These are phyloP conservation scores for Plasmodium malariae DNA, from an alignment of 169 alveolate genomes.

Conservation along the genomic window DNA sequence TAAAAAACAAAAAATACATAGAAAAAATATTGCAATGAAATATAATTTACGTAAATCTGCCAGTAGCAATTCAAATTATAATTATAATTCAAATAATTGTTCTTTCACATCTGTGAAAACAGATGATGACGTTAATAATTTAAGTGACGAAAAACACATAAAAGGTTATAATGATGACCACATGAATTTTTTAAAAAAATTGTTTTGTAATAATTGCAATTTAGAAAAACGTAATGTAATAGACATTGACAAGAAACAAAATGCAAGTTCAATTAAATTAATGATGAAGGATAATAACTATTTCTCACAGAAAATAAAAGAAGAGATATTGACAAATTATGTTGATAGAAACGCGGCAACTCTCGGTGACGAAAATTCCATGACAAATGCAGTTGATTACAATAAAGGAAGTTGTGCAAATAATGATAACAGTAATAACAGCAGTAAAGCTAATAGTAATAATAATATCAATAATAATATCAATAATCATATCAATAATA, in stretches of 20 bases:
- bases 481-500: not conserved
- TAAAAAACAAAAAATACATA: slow-evolving; percentile 3
- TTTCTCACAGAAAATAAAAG: not conserved
- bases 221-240: slow-evolving; percentile 3
- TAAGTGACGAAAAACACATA: not conserved
- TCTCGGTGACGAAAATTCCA: not conserved
- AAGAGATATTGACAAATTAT: not conserved
- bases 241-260: not conserved
- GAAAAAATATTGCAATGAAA: not conserved
- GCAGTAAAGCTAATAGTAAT: not conserved
- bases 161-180: slow-evolving; percentile 23
- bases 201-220: not conserved
- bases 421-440: not conserved
- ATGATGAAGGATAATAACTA: slow-evolving; percentile 2
- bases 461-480: not conserved
- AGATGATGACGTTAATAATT: not conserved
- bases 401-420: not conserved
- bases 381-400: not conserved
- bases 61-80: not conserved
- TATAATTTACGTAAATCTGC: not conserved
- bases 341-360: not conserved
- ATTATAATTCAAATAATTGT: not conserved
- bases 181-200: slow-evolving; percentile 11
- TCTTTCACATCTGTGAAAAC: not conserved
- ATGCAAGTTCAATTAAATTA: not conserved